A percentile compares a stretch with the other conserved stretches of the same genome.
These are phyloP conservation scores for Saccharomyces pastorianus DNA, from an alignment of 1,139 yeast species.

Conservation along the genomic window DNA sequence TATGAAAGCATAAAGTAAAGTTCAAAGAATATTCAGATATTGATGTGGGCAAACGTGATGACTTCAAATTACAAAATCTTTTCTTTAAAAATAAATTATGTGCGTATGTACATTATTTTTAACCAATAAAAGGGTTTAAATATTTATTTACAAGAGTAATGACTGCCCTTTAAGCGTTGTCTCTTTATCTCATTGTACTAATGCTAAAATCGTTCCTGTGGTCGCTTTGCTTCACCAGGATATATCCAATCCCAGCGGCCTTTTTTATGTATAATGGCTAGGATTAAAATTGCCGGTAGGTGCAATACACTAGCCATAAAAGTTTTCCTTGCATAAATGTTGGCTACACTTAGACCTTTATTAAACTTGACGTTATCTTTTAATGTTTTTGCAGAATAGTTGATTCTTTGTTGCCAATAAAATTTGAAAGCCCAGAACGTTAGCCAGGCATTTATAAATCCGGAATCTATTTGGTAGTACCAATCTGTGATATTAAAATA, in stretches of 20 bases:
- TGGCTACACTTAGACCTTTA: constrained; percentile 52
- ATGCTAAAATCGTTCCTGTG: not conserved
- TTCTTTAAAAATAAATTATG: not conserved
- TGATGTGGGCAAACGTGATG: not conserved
- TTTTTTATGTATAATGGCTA: constrained; percentile 90
- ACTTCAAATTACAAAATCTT: not conserved
- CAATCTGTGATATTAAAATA: constrained; percentile 79
- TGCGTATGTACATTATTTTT: not conserved
- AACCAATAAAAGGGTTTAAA: not conserved
- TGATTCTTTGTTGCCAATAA: constrained; percentile 67
- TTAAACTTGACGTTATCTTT: constrained; percentile 38
- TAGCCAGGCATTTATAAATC: constrained; percentile 78
- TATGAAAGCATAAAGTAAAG: not conserved
- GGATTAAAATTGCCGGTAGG: constrained; percentile 75
- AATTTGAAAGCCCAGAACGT: constrained; percentile 71
- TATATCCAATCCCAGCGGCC: constrained; percentile 87
- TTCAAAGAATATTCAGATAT: not conserved
- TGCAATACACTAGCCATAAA: constrained; percentile 97
- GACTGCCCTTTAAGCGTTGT: not conserved
- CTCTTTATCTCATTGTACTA: not conserved
- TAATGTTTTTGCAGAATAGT: constrained; percentile 37
- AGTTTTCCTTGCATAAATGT: constrained; percentile 65
- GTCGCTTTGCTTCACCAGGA: constrained; percentile 1
- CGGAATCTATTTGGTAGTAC: constrained; percentile 71
- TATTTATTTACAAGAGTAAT: not conserved